phyloP scores from a whole-genome alignment of 1,284 basidiomycete genomes.

The Ceratobasidium sp. region DNA sequence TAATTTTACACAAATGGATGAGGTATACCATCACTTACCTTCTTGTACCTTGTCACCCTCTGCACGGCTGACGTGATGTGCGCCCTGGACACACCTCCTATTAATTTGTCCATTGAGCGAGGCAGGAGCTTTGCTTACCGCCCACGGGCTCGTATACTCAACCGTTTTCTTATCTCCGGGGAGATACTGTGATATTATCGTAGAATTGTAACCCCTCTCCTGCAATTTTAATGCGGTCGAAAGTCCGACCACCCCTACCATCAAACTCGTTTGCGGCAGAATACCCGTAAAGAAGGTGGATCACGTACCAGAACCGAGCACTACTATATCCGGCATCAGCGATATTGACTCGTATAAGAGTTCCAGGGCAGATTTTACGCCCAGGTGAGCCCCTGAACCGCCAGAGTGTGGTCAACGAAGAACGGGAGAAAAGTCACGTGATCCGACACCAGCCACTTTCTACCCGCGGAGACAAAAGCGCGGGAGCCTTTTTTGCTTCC shows the following conservation, averaged over 20 bases:
- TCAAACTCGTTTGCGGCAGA: too few relatives aligned
- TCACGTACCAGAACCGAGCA: conserved; percentile 5
- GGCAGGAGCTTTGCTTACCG: conserved; percentile 61
- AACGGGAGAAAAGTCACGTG: too few relatives aligned
- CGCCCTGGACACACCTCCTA: conserved; percentile 60
- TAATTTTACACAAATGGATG: not conserved
- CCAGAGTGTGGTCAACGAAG: too few relatives aligned
- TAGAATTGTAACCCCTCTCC: conserved; percentile 68
- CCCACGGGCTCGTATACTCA: conserved; percentile 80
- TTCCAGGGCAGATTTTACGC: too few relatives aligned
- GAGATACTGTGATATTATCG: conserved; percentile 73
- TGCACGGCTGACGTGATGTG: conserved; percentile 73
- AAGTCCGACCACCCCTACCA: conserved; percentile 73
- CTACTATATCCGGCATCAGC: not conserved
- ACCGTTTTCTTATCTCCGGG: conserved; percentile 74
- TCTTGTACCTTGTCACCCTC: conserved; percentile 60
- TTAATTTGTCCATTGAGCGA: not conserved
- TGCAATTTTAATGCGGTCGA: conserved; percentile 74
- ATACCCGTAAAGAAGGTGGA: not conserved
- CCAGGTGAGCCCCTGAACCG: too few relatives aligned
- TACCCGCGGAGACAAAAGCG: too few relatives aligned
- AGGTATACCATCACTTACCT: conserved; percentile 46
- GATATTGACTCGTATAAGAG: too few relatives aligned
- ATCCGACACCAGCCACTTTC: too few relatives aligned
- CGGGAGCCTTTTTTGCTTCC: too few relatives aligned